Evolutionary conservation across 2,329 filamentous ascomycete genomes (phyloP), one percentile per base, ranked within the genome.

Genomic region (Nannizzia gypsea): DNA sequence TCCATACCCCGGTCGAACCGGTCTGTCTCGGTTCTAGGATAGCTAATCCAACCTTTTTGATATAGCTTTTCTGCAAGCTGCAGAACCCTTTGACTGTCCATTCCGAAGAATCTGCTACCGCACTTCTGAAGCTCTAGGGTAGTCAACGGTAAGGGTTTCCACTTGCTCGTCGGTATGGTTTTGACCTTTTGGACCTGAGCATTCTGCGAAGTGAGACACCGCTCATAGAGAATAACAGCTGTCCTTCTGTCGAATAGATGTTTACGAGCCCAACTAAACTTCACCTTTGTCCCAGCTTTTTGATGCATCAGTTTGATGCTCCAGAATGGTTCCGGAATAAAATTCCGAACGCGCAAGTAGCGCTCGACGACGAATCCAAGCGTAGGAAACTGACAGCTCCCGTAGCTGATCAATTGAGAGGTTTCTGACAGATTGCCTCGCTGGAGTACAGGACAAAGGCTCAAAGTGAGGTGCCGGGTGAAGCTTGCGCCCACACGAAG

Each of bases 401-500:
- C 54, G n/a, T 56, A 56, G 54, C 54, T 56, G 56, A 58, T 58
- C 28, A 58, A 48, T 48, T 58, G 56, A 48, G 38, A 58, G 56
- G 56, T 20, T 48, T 58, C 56, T 58, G 56, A 58, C 38, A 58
- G 38, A 58, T 48, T 58, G 56, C 56, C 56, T 58, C 56, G 56
- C 56, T 58, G 56, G 40, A 58, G 56, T 58, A 58, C 3, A 31
- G 56, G 56, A 46, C 54, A 15, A 56, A 56, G 54, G 54, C 54
- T 36, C 24, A 58, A 40, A 58, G 57, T 58, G 57, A 58, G 57
- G 57, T 52, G 57, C 57, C 57, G 57, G 38, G 57, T 58, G 40
- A 58, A 58, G 40, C 57, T 58, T 58, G 57, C 38, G 57, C 42
- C 57, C 38, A 58, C 42, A 50, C 57, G 57, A 58, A 58, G 57